Evolutionary conservation across 768 basidiomycete genomes (phyloP).

Genomic region (Filobasidium wieringae): DNA sequence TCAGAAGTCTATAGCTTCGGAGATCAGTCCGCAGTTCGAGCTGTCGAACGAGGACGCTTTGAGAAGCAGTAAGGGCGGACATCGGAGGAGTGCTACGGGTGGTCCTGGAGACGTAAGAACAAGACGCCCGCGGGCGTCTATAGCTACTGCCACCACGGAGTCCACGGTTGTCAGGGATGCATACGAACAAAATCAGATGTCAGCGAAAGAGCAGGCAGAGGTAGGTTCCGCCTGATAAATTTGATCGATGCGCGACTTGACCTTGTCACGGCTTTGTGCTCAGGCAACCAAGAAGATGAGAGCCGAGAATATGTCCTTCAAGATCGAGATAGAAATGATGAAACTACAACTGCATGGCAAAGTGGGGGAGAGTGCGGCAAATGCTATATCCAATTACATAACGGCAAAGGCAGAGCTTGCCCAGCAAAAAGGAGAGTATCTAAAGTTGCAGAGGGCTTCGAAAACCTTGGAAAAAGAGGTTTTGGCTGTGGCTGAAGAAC

Average conservation of each 20-base stretch:
- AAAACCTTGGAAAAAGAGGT: neutral
- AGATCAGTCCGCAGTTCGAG: neutral
- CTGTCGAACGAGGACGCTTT: neutral
- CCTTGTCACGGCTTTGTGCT: constrained; percentile 54
- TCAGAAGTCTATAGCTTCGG: neutral
- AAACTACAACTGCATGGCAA: neutral
- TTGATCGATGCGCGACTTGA: constrained; percentile 44
- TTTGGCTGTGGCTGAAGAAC: no score
- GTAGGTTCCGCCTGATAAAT: neutral
- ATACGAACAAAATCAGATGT: neutral
- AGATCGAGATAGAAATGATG: neutral
- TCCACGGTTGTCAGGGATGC: neutral
- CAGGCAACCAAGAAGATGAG: constrained; percentile 43
- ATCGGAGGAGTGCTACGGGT: neutral
- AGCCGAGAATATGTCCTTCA: neutral
- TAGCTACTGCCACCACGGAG: neutral
- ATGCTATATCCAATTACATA: no score
- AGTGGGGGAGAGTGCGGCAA: neutral
- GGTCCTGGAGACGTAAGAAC: neutral
- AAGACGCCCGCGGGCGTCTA: neutral
- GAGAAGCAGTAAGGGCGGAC: neutral
- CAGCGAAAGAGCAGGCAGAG: constrained; percentile 1
- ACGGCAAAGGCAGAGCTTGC: constrained; percentile 60
- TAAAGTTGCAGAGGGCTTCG: neutral
- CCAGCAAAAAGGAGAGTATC: constrained; percentile 54